These are phyloP conservation scores for Lithospermum erythrorhizon DNA, from an alignment of 257 asterid genomes.

Conservation along the genomic window DNA sequence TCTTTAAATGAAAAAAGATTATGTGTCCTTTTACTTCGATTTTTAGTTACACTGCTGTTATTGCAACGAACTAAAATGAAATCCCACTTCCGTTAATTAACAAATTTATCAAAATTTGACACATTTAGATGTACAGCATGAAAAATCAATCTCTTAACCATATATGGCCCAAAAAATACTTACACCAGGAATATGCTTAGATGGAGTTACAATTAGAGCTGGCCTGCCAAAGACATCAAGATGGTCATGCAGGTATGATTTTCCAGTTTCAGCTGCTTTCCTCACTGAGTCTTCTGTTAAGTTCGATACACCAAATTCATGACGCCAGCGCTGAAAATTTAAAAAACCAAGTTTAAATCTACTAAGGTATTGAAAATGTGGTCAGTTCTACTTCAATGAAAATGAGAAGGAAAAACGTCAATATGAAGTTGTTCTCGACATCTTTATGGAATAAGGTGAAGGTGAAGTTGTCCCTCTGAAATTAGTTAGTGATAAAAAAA, in stretches of 20 bases:
- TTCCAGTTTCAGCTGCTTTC: constrained; percentile 48
- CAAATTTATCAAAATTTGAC: too few species aligned
- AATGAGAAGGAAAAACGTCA: background rate
- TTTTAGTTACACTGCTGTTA: too few species aligned
- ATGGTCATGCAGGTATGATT: constrained; percentile 55
- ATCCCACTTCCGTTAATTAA: too few species aligned
- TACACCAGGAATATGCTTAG: constrained; percentile 87
- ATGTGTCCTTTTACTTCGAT: background rate
- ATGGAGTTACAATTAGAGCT: constrained; percentile 52
- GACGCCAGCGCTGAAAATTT: constrained; percentile 55
- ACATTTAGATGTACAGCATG: background rate
- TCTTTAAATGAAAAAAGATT: background rate
- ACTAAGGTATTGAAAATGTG: constrained; percentile 1
- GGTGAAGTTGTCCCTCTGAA: background rate
- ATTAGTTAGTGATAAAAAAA: too few species aligned
- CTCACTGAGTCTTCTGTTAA: constrained; percentile 62
- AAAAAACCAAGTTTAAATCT: constrained; percentile 13
- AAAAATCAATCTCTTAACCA: background rate
- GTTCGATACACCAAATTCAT: constrained; percentile 62
- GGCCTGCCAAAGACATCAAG: constrained; percentile 55
- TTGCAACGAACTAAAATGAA: background rate
- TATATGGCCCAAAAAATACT: constrained; percentile 7
- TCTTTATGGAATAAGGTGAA: background rate
- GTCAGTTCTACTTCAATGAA: too few species aligned
- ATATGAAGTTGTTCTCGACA: background rate